Evolutionary conservation across 148 eudicot species (phyloP), one percentile per base, ranked within the genome.

Genomic region (Arbutus unedo): DNA sequence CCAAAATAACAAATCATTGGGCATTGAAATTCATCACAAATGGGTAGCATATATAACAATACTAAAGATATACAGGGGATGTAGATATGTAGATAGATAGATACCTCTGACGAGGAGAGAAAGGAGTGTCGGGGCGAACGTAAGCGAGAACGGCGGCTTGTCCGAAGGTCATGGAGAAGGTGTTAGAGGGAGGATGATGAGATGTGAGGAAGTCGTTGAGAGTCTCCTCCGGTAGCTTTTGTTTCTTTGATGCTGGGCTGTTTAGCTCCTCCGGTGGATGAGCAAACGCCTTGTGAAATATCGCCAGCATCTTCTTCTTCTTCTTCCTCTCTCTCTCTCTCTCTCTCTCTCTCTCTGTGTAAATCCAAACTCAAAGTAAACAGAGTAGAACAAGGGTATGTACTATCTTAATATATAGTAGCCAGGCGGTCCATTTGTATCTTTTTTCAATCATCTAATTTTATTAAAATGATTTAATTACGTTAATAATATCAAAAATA

Each of bases 201-300:
- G 90, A 77, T 18, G 90, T 60, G 4, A 93, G 73, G 82, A 93
- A 95, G 78, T 93, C 93, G 0, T 49, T 8, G 4, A 95, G 91
- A 10, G 98, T 93, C 83, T 92, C 94, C 45, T 92, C 84, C 0
- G 98, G 98, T 21, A 83, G 84, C 83, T 91, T 92, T 0, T 91
- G 92, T 38, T 88, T 88, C 75, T 89, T 89, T 6, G 93, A 93
- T 6, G 91, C 93, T 8, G 98, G 97, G 85, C 97, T 93, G 82
- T 93, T 89, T 3, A 95, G 95, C 90, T 95, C 98, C 59, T 93
- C 96, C 3, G 98, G 98, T 81, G 98, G 97, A 62, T 95, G 88
- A 76, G 97, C 96, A 88, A 92, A 93, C 41, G 94, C 97, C 84
- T 95, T 87, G 82, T 91, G 96, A 83, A 95, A 95, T 84, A 95